Percentiles rank a stretch among this genome's conserved stretches.
These are phyloP conservation scores for Alternaria sp. DNA, from an alignment of 2,329 filamentous ascomycete species.

Conservation along the genomic window DNA sequence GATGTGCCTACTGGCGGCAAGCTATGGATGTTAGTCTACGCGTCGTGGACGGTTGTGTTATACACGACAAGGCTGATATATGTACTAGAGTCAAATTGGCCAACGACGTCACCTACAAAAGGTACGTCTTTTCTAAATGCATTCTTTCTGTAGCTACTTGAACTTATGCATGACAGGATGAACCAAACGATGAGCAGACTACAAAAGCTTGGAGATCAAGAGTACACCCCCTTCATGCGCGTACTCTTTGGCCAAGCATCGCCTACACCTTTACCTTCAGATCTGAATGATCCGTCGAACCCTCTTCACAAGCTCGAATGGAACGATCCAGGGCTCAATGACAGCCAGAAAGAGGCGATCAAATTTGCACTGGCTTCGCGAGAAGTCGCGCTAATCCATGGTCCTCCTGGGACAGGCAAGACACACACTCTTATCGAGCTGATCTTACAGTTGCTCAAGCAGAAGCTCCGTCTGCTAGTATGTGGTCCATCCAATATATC, in stretches of 20 bases:
- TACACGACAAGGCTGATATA: conserved; percentile 42
- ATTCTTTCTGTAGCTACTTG: neutral
- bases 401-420: conserved; percentile 94
- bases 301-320: conserved; percentile 60
- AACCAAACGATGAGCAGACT: conserved; percentile 70
- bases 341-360: conserved; percentile 70
- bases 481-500: conserved; percentile 97
- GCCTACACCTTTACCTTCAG: conserved; percentile 59
- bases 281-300: conserved; percentile 53
- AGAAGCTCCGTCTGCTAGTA: conserved; percentile 79
- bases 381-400: conserved; percentile 90
- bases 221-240: conserved; percentile 66
- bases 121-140: conserved; percentile 51
- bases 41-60: neutral
- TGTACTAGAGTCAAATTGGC: conserved; percentile 67
- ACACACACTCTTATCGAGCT: conserved; percentile 96
- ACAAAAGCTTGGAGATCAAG: conserved; percentile 62
- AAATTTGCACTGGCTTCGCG: conserved; percentile 83
- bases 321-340: conserved; percentile 65
- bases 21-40: conserved; percentile 67
- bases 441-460: conserved; percentile 85
- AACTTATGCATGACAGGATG: conserved; percentile 57
- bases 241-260: conserved; percentile 68
- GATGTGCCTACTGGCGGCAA: conserved; percentile 63
- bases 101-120: conserved; percentile 71